phyloP scores from a whole-genome alignment of 495 filamentous ascomycete genomes.

The Mycothermus thermophilus region DNA sequence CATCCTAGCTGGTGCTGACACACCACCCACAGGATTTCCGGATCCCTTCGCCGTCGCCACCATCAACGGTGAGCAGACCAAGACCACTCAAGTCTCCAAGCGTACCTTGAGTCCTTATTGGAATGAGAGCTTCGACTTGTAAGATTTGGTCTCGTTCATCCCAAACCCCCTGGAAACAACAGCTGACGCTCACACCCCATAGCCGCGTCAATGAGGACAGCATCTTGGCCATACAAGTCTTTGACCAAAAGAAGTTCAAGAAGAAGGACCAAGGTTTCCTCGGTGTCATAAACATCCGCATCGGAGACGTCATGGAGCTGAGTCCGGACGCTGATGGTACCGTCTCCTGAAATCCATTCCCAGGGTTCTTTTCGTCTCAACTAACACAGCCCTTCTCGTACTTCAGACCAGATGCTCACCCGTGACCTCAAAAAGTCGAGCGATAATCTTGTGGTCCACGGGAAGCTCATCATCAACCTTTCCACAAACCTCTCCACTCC shows the following conservation, averaged over 20 bases:
- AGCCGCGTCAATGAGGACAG: conserved; percentile 85
- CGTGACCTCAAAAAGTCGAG: conserved; percentile 95
- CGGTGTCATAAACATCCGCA: conserved; percentile 90
- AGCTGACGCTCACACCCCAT: conserved; percentile 15
- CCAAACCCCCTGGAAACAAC: no score
- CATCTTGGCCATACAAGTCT: conserved; percentile 94
- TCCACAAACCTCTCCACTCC: conserved; percentile 63
- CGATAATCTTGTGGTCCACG: conserved; percentile 93
- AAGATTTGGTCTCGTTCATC: conserved; percentile 17
- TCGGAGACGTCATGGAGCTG: conserved; percentile 85
- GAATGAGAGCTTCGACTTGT: conserved; percentile 99
- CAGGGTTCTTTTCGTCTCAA: conserved; percentile 1
- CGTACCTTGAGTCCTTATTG: conserved; percentile 97
- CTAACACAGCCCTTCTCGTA: background rate
- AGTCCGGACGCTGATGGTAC: conserved; percentile 81
- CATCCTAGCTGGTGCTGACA: conserved; percentile 8
- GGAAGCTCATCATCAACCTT: conserved; percentile 90
- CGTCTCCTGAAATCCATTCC: background rate
- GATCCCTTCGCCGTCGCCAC: conserved; percentile 97
- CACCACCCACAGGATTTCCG: conserved; percentile 80
- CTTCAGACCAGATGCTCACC: conserved; percentile 80
- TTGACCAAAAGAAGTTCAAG: conserved; percentile 99
- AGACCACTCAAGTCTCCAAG: conserved; percentile 89
- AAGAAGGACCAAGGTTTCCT: conserved; percentile 99
- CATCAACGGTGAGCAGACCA: conserved; percentile 89